Percentiles rank a stretch among this genome's conserved stretches.
These are phyloP conservation scores for Cicer judaicum DNA, from an alignment of 306 rosid genomes.

Conservation along the genomic window DNA sequence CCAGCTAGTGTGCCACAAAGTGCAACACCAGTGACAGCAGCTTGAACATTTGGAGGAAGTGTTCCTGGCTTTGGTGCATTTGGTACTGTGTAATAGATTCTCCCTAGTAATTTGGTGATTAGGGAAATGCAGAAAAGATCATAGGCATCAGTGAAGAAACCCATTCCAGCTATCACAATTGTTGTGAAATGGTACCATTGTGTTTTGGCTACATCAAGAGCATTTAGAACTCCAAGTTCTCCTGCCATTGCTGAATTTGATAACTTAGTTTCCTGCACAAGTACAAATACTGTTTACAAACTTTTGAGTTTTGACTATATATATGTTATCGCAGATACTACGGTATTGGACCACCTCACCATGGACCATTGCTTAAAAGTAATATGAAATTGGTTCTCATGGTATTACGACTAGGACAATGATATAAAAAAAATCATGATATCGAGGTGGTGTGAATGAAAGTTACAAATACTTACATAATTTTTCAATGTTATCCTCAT, in stretches of 20 bases:
- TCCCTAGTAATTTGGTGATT: constrained; percentile 70
- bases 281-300: not conserved
- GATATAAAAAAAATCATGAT: no score
- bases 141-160: constrained; percentile 86
- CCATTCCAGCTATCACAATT: constrained; percentile 89
- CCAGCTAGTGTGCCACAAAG: constrained; percentile 68
- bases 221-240: constrained; percentile 63
- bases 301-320: not conserved
- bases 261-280: constrained; percentile 37
- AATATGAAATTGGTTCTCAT: no score
- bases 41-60: constrained; percentile 63
- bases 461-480: no score
- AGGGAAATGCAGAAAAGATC: constrained; percentile 80
- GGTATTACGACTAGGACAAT: no score
- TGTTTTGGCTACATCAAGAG: constrained; percentile 77
- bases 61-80: constrained; percentile 53
- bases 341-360: no score
- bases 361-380: no score
- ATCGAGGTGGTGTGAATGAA: no score
- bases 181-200: constrained; percentile 82
- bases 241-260: constrained; percentile 48
- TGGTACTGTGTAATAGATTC: constrained; percentile 53
- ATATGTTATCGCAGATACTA: no score
- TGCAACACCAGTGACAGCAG: constrained; percentile 77
- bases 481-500: no score